These are phyloP conservation scores for Xylaria polymorpha DNA, from an alignment of 2,329 filamentous ascomycete species.

Conservation along the genomic window DNA sequence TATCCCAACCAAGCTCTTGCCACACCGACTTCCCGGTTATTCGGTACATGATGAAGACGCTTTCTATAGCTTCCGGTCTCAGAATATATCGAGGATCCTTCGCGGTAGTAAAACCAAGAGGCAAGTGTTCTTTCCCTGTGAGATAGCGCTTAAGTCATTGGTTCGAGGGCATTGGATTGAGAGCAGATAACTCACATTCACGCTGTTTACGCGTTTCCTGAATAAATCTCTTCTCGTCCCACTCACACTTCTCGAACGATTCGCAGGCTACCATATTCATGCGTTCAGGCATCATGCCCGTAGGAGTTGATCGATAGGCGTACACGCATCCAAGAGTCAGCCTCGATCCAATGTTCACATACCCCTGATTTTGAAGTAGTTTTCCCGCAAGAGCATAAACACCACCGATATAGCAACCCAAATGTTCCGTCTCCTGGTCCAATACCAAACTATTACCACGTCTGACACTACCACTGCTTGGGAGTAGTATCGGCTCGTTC, in stretches of 20 bases:
- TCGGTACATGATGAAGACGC: constrained; percentile 50
- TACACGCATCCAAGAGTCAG: constrained; percentile 73
- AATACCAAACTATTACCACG: constrained; percentile 43
- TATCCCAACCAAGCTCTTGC: constrained; percentile 49
- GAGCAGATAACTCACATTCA: constrained; percentile 41
- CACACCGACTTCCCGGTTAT: constrained; percentile 46
- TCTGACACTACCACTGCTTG: constrained; percentile 62
- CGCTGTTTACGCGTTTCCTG: constrained; percentile 42
- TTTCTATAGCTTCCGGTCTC: constrained; percentile 51
- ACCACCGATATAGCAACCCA: constrained; percentile 77
- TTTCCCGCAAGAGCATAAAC: constrained; percentile 75
- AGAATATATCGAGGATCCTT: constrained; percentile 53
- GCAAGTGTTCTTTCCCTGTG: constrained; percentile 50
- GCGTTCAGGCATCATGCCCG: constrained; percentile 71
- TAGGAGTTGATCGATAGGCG: constrained; percentile 67
- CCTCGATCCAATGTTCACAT: constrained; percentile 66
- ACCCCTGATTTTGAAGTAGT: constrained; percentile 65
- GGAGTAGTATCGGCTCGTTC: constrained; percentile 69
- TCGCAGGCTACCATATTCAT: constrained; percentile 61
- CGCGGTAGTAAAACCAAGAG: constrained; percentile 67
- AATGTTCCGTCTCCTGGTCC: constrained; percentile 63
- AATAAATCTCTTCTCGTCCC: constrained; percentile 43
- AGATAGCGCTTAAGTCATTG: neutral
- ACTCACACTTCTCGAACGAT: constrained; percentile 50
- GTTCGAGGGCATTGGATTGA: neutral